phyloP scores from a whole-genome alignment of 805 yeast genomes.

The Kluyveromyces lactis region DNA sequence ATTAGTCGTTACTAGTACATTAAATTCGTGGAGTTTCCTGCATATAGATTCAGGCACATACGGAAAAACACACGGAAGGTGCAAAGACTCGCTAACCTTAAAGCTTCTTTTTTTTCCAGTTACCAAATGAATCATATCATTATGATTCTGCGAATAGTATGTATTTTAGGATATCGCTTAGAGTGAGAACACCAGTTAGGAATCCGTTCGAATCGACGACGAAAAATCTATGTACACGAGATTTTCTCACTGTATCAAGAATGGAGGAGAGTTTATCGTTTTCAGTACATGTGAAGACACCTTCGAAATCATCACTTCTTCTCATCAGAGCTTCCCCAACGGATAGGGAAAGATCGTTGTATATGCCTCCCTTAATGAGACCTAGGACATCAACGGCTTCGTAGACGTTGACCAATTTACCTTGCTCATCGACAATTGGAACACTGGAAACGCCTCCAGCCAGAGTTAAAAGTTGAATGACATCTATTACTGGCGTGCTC shows the following conservation, averaged over 20 bases:
- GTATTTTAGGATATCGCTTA: conserved; percentile 84
- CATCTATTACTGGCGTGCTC: conserved; percentile 91
- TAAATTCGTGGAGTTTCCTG: no score
- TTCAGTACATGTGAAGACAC: conserved; percentile 91
- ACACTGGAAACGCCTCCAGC: conserved; percentile 78
- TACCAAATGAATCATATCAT: no score
- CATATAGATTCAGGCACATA: no score
- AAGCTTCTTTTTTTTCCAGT: no score
- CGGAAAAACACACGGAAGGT: no score
- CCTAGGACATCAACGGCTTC: conserved; percentile 95
- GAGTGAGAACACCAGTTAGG: conserved; percentile 75
- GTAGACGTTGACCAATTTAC: conserved; percentile 71
- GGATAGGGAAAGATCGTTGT: conserved; percentile 78
- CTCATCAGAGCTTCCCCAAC: conserved; percentile 96
- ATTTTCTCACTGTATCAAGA: conserved; percentile 85
- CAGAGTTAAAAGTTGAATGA: conserved; percentile 70
- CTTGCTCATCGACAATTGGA: conserved; percentile 77
- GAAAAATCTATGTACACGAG: conserved; percentile 84
- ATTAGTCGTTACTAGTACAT: no score
- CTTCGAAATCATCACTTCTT: conserved; percentile 88
- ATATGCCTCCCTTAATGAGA: conserved; percentile 87
- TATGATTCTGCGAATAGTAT: conserved; percentile 52
- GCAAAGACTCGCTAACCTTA: no score
- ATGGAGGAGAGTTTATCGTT: conserved; percentile 81
- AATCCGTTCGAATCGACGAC: conserved; percentile 81